Percentiles rank a stretch among this genome's conserved stretches.
These are phyloP conservation scores for Emergomyces africanus DNA, from an alignment of 2,329 filamentous ascomycete genomes.

Conservation along the genomic window DNA sequence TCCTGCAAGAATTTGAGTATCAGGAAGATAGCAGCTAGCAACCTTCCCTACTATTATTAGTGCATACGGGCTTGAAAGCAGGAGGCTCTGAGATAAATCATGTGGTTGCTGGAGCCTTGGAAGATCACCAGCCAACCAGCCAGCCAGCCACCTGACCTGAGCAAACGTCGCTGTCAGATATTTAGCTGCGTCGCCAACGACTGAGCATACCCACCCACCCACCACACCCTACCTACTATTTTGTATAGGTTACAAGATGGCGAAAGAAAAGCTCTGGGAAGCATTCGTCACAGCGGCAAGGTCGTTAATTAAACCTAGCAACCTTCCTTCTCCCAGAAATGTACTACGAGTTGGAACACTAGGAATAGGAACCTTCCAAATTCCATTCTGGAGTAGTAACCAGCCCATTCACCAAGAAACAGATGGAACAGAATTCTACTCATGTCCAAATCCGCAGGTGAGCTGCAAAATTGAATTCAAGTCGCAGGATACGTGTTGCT, in stretches of 20 bases:
- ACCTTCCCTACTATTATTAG: too few relatives aligned
- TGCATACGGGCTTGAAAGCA: too few relatives aligned
- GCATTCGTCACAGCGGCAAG: neutral
- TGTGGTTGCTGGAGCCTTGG: too few relatives aligned
- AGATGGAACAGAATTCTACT: constrained; percentile 4
- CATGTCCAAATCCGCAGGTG: constrained; percentile 30
- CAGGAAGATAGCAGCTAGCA: too few relatives aligned
- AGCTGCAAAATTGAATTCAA: constrained; percentile 48
- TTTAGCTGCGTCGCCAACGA: neutral
- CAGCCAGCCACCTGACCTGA: neutral
- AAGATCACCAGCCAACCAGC: too few relatives aligned
- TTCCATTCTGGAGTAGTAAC: neutral
- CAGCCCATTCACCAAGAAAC: neutral
- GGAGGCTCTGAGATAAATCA: too few relatives aligned
- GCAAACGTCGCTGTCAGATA: neutral
- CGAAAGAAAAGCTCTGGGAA: neutral
- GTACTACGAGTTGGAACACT: neutral
- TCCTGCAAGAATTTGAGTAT: too few relatives aligned
- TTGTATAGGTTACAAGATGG: neutral
- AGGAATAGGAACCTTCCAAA: neutral
- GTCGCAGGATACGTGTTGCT: constrained; percentile 41
- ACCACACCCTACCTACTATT: too few relatives aligned
- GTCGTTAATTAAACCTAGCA: neutral
- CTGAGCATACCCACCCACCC: neutral
- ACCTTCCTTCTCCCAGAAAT: neutral